Evolutionary conservation across 2,329 filamentous ascomycete genomes (phyloP).

Genomic region (Diaporthe longicolla): DNA sequence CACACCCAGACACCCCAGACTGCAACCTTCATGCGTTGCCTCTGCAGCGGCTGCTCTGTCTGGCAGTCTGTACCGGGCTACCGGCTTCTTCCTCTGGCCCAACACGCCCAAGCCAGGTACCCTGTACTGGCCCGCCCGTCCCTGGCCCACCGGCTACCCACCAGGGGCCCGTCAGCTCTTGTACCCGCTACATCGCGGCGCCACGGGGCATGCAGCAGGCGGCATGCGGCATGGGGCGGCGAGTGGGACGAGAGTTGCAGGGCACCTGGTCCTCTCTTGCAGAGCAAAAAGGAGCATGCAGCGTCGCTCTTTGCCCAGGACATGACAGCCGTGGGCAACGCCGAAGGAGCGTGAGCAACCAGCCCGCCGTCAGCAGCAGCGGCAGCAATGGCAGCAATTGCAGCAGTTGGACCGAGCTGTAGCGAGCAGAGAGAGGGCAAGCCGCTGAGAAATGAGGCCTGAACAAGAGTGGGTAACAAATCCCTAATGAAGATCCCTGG

Average conservation of each 20-base stretch:
- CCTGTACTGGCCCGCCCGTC: background rate
- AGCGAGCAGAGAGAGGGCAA: background rate
- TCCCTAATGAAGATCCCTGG: conserved; percentile 35
- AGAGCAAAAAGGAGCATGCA: conserved; percentile 19
- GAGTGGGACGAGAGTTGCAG: conserved; percentile 15
- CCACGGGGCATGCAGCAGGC: background rate
- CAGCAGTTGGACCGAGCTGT: background rate
- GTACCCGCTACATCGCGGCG: conserved; percentile 29
- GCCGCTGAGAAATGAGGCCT: conserved; percentile 25
- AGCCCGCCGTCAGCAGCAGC: background rate
- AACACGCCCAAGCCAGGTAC: background rate
- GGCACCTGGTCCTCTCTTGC: conserved; percentile 1
- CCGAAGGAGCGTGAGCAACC: conserved; percentile 4
- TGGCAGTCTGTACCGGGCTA: background rate
- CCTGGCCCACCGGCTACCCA: conserved; percentile 12
- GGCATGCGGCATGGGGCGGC: conserved; percentile 4
- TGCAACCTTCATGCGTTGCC: conserved; percentile 28
- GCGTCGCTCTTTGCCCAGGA: conserved; percentile 23
- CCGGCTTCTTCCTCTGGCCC: background rate
- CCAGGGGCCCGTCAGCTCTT: background rate
- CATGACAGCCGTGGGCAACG: background rate
- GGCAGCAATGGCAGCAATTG: background rate
- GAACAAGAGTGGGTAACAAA: conserved; percentile 36
- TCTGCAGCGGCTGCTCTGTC: background rate
- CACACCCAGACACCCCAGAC: conserved; percentile 6